Base-by-base conservation (phyloP, 108 stramenopile genomes). In the Seminavis robusta region DNA sequence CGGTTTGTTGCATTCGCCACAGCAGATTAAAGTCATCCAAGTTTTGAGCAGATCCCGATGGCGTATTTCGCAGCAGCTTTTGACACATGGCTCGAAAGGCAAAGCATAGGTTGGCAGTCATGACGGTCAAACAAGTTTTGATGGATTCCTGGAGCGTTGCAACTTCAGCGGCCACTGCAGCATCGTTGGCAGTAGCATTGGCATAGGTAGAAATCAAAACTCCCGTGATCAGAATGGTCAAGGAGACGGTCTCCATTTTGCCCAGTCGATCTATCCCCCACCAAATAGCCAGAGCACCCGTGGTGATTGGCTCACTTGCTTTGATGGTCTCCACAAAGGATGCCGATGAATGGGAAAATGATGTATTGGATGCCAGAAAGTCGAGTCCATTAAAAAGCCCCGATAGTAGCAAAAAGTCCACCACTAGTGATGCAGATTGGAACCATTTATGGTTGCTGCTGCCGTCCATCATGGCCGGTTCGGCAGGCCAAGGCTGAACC, bases 301-400 rank as follows among this genome's bases (percentile, higher is more conserved):
- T 74, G 2, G 86, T 84, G 19, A 92, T 73, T 0, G 90, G 90
- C 56, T 92, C 90, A 0, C 83, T 79, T 11, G 86, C 84, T 58
- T 92, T 92, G 74, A 92, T 56, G 45, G 90, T 92, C 63, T 92
- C 90, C 15, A 92, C 90, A 55, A 86, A 88, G 41, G 78, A 62
- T 0, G 86, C 82, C 11, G 84, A 73, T 15, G 81, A 69, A 13
- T 37, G 32, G 20, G 41, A 37, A 50, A 92, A 92, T 4, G 77
- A 79, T 27, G 54, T 37, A 43, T 92, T 92, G 32, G 90, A 86
- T n/a, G 76, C 27, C 9, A 74, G 49, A 47, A 92, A 86, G 49
- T 86, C 90, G 0, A 86, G 30, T 15, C 69, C 40, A 46, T 88
- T 88, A 62, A 73, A 88, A 3, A 81, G 40, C 38, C 73, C 80